A percentile compares a stretch with the other conserved stretches of the same genome.
These are phyloP conservation scores for Pelargonium fulgidum DNA, from an alignment of 441 rosid genomes.

Conservation along the genomic window DNA sequence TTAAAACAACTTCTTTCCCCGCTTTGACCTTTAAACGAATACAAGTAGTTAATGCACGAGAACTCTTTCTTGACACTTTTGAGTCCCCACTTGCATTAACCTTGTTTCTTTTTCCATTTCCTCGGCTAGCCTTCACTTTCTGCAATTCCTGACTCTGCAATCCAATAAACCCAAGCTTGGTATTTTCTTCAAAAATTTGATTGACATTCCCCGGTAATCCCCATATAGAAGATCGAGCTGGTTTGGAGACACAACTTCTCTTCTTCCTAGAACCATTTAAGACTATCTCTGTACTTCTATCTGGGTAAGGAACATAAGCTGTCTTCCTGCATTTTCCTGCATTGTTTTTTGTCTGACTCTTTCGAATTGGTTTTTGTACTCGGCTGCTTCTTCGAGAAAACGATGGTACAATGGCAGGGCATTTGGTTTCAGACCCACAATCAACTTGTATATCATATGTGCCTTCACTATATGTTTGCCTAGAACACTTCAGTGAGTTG, in stretches of 20 bases:
- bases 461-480: slow-evolving; percentile 32
- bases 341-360: slow-evolving; percentile 36
- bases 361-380: slow-evolving; percentile 36
- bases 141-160: slow-evolving; percentile 30
- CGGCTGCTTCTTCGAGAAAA: slow-evolving; percentile 41
- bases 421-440: slow-evolving; percentile 36
- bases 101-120: slow-evolving; percentile 32
- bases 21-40: slow-evolving; percentile 75
- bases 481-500: slow-evolving; percentile 29
- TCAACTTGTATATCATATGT: slow-evolving; percentile 33
- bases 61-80: slow-evolving; percentile 32
- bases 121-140: slow-evolving; percentile 32
- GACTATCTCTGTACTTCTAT: slow-evolving; percentile 29
- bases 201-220: slow-evolving; percentile 49
- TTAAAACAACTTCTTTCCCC: slow-evolving; percentile 50
- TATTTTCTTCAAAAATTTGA: slow-evolving; percentile 35
- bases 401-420: slow-evolving; percentile 29
- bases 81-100: slow-evolving; percentile 27
- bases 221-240: slow-evolving; percentile 62
- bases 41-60: slow-evolving; percentile 35
- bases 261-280: slow-evolving; percentile 48
- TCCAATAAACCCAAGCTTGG: slow-evolving; percentile 34
- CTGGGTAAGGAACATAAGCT: slow-evolving; percentile 30
- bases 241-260: slow-evolving; percentile 62
- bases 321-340: slow-evolving; percentile 37